These are phyloP conservation scores for Claviceps digitariae DNA, from an alignment of 2,329 filamentous ascomycete genomes.

Conservation along the genomic window DNA sequence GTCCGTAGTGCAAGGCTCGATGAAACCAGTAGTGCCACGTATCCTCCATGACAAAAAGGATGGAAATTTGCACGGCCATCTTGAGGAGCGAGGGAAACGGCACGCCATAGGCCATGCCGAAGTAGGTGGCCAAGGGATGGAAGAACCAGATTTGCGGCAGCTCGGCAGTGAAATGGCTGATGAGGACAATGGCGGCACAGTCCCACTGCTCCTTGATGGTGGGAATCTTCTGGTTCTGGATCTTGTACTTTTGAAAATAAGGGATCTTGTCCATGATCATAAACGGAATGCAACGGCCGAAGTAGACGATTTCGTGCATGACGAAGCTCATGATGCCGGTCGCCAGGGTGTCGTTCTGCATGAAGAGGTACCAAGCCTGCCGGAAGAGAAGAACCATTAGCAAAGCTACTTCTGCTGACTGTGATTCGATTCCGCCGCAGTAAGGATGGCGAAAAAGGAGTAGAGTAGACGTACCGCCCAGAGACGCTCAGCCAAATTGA, in stretches of 20 bases:
- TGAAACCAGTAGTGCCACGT: conserved; percentile 98
- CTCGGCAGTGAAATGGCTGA: conserved; percentile 96
- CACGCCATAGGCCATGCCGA: conserved; percentile 75
- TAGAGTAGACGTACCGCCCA: conserved; percentile 63
- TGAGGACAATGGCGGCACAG: conserved; percentile 81
- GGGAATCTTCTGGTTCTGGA: conserved; percentile 80
- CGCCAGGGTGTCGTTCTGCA: conserved; percentile 93
- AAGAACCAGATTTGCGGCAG: conserved; percentile 98
- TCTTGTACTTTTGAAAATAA: conserved; percentile 85
- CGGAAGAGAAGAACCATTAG: not conserved
- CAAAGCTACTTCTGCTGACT: not conserved
- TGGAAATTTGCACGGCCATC: conserved; percentile 79
- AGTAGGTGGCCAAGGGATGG: conserved; percentile 89
- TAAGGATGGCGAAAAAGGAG: conserved; percentile 6
- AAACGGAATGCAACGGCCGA: conserved; percentile 81
- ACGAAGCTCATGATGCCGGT: conserved; percentile 96
- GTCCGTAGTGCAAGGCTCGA: conserved; percentile 83
- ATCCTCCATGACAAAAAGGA: conserved; percentile 95
- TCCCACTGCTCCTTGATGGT: conserved; percentile 90
- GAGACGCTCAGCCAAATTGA: conserved; percentile 75
- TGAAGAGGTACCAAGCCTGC: conserved; percentile 85
- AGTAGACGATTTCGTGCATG: conserved; percentile 92
- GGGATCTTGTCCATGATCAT: conserved; percentile 83
- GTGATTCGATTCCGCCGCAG: not conserved
- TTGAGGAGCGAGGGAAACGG: conserved; percentile 78